Conservation (phyloP, 2,329 filamentous ascomycete species). For the Incumbomyces delicatus region DNA sequence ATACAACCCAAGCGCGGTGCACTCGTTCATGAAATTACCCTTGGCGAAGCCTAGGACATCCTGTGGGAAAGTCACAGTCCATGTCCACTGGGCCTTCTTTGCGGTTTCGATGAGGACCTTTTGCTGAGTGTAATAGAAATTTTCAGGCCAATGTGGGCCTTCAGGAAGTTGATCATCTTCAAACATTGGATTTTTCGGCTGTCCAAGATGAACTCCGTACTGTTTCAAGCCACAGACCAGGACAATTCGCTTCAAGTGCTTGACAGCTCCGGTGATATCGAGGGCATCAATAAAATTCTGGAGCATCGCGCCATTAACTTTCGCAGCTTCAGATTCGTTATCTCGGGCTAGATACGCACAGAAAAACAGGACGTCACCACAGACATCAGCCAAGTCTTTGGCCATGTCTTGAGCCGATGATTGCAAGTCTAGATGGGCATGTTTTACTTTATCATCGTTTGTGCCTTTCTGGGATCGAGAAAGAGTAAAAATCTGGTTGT, state of each 20-base stretch:
- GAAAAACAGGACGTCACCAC: constrained; percentile 22
- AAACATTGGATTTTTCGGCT: constrained; percentile 38
- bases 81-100: constrained; percentile 27
- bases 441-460: constrained; percentile 1
- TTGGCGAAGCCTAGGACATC: constrained; percentile 36
- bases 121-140: constrained; percentile 46
- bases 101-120: constrained; percentile 31
- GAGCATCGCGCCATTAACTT: constrained; percentile 36
- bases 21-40: constrained; percentile 36
- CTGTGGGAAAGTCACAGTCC: constrained; percentile 37
- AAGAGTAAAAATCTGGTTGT: constrained; percentile 7
- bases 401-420: background rate
- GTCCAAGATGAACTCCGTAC: constrained; percentile 44
- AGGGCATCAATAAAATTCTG: constrained; percentile 40
- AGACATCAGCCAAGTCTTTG: background rate
- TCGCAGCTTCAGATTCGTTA: constrained; percentile 27
- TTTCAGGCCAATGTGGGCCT: constrained; percentile 29
- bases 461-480: constrained; percentile 1
- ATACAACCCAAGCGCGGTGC: constrained; percentile 34
- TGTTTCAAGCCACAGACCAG: constrained; percentile 44
- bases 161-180: constrained; percentile 31
- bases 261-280: constrained; percentile 32
- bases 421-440: constrained; percentile 5
- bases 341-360: constrained; percentile 33
- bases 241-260: constrained; percentile 38